These are phyloP conservation scores for Crithidia fasciculata DNA, from an alignment of 208 protist genomes.

Conservation along the genomic window DNA sequence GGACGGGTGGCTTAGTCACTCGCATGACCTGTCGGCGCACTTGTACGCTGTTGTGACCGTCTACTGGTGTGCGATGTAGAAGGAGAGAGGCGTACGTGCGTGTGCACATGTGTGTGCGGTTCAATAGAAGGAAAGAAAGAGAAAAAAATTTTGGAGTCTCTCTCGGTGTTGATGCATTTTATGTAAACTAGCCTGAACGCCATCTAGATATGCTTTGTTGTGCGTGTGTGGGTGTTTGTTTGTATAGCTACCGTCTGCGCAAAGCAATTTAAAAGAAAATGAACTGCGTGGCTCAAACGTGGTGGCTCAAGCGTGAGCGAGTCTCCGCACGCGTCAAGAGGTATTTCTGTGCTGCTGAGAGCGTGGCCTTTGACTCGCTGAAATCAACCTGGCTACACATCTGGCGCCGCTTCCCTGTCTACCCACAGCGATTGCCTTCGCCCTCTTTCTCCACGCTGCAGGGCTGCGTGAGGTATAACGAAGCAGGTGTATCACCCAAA, in stretches of 20 bases:
- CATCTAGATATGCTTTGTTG: too few relatives aligned
- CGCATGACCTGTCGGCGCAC: constrained; percentile 85
- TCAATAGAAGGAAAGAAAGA: background rate
- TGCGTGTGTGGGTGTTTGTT: constrained; percentile 5
- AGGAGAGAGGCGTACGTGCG: background rate
- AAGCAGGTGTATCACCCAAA: too few relatives aligned
- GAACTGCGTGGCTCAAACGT: background rate
- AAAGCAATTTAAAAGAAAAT: background rate
- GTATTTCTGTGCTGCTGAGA: too few relatives aligned
- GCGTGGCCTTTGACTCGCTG: too few relatives aligned
- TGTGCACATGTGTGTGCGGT: constrained; percentile 1
- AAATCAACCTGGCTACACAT: too few relatives aligned
- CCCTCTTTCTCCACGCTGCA: too few relatives aligned
- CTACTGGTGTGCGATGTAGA: constrained; percentile 85
- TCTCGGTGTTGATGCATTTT: too few relatives aligned
- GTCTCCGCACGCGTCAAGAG: too few relatives aligned
- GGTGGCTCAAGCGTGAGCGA: too few relatives aligned
- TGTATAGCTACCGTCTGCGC: background rate
- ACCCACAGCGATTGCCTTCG: too few relatives aligned
- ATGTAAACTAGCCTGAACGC: background rate
- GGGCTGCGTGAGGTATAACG: too few relatives aligned
- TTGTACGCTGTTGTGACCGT: constrained; percentile 86
- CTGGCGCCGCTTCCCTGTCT: too few relatives aligned
- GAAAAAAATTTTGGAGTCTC: background rate
- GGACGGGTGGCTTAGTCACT: constrained; percentile 86